Conservation (phyloP, 2,329 filamentous ascomycete genomes). For the Rosellinia necatrix region DNA sequence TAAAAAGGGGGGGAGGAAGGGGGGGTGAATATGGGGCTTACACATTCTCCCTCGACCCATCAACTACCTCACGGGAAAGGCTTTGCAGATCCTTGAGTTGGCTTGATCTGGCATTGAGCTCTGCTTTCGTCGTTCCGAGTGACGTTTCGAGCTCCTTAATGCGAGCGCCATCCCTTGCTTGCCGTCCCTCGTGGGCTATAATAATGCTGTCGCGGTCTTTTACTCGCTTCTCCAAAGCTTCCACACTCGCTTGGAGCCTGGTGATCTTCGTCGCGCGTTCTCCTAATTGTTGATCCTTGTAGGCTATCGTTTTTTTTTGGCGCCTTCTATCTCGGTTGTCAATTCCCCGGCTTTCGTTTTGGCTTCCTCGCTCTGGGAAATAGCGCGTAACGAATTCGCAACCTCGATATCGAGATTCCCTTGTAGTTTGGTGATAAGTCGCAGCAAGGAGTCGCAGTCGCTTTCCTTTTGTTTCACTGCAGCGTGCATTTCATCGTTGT, state of each 20-base stretch:
- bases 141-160: constrained; percentile 10
- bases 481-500: constrained; percentile 14
- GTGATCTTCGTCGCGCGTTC: constrained; percentile 1
- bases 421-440: background rate
- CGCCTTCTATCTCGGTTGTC: constrained; percentile 3
- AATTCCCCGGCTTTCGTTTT: constrained; percentile 14
- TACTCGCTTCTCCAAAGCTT: background rate
- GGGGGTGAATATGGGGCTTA: constrained; percentile 6
- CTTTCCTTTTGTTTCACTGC: constrained; percentile 2
- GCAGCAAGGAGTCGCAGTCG: background rate
- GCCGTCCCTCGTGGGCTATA: constrained; percentile 8
- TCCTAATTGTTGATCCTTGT: constrained; percentile 11
- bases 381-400: background rate
- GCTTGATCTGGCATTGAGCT: background rate
- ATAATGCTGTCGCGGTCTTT: constrained; percentile 11
- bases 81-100: constrained; percentile 16
- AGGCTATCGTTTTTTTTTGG: constrained; percentile 16
- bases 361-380: constrained; percentile 5
- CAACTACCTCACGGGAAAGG: constrained; percentile 11
- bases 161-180: constrained; percentile 2
- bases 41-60: constrained; percentile 15
- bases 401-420: background rate
- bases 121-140: background rate
- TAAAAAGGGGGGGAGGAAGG: background rate
- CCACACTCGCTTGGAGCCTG: constrained; percentile 3